phyloP scores from a whole-genome alignment of 2,329 filamentous ascomycete species.

The Tetracladium maxilliforme region DNA sequence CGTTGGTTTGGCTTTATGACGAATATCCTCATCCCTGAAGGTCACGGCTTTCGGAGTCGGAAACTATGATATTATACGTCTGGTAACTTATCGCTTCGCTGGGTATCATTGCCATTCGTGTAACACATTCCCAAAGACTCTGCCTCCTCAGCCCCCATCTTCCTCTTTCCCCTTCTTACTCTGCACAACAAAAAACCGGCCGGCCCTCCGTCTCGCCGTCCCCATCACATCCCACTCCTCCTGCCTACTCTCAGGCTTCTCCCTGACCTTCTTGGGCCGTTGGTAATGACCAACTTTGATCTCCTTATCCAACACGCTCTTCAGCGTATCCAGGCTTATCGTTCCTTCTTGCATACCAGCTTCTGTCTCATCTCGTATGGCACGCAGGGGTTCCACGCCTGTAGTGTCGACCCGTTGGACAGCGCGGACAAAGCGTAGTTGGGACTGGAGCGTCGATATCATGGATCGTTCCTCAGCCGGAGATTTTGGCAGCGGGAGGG shows the following conservation, averaged over 20 bases:
- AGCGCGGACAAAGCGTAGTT: conserved; percentile 81
- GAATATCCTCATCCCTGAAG: too few relatives aligned
- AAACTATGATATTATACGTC: too few relatives aligned
- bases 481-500: conserved; percentile 58
- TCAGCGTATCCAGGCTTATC: conserved; percentile 41
- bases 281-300: too few relatives aligned
- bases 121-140: too few relatives aligned
- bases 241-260: conserved; percentile 2
- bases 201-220: conserved; percentile 14
- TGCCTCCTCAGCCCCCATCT: too few relatives aligned
- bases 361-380: conserved; percentile 67
- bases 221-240: conserved; percentile 13
- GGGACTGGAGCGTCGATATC: conserved; percentile 61
- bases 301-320: conserved; percentile 43
- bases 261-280: conserved; percentile 2
- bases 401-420: conserved; percentile 68
- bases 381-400: conserved; percentile 57
- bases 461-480: conserved; percentile 51
- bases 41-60: too few relatives aligned
- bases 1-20: too few relatives aligned
- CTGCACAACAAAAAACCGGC: conserved; percentile 18
- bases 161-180: conserved; percentile 13
- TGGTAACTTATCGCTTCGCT: too few relatives aligned
- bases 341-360: conserved; percentile 37
- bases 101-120: too few relatives aligned